A percentile compares a stretch with the other conserved stretches of the same genome.
phyloP scores from a whole-genome alignment of 208 protist genomes.

The Trypanosoma brucei region DNA sequence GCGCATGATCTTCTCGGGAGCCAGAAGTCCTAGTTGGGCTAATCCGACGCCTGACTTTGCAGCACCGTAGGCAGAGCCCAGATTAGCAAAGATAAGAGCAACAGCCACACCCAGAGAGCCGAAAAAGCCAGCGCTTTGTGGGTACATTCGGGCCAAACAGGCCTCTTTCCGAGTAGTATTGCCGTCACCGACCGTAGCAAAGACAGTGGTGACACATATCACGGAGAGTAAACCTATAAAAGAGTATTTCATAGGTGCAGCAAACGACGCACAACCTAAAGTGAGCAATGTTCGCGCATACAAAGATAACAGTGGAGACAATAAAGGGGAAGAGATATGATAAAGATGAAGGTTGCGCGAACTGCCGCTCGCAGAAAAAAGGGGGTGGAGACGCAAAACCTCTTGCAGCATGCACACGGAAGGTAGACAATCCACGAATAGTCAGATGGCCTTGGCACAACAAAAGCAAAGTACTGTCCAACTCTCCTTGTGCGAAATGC shows the following conservation, averaged over 20 bases:
- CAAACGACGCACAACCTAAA: neutral
- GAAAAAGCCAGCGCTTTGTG: conserved; percentile 75
- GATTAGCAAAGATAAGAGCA: conserved; percentile 88
- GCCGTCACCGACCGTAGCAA: too few relatives aligned
- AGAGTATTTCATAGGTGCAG: neutral
- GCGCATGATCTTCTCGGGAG: conserved; percentile 95
- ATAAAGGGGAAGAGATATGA: too few relatives aligned
- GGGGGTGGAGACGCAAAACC: too few relatives aligned
- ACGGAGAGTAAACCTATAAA: neutral
- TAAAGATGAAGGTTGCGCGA: too few relatives aligned
- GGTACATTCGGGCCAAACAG: conserved; percentile 80
- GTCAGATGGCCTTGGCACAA: too few relatives aligned
- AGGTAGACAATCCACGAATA: too few relatives aligned
- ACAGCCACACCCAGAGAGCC: conserved; percentile 67
- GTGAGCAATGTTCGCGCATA: too few relatives aligned
- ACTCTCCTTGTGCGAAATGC: too few relatives aligned
- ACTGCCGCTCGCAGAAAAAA: too few relatives aligned
- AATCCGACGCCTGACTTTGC: conserved; percentile 98
- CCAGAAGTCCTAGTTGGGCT: conserved; percentile 94
- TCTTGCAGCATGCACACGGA: too few relatives aligned
- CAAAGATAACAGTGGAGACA: too few relatives aligned
- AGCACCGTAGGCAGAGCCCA: conserved; percentile 98
- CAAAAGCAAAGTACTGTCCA: too few relatives aligned
- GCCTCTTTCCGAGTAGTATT: conserved; percentile 3
- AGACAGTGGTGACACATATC: neutral